A percentile compares a stretch with the other conserved stretches of the same genome.
phyloP scores from a whole-genome alignment of 192 early-diverging fungal species.

The Rhizoclosmatium sp. region DNA sequence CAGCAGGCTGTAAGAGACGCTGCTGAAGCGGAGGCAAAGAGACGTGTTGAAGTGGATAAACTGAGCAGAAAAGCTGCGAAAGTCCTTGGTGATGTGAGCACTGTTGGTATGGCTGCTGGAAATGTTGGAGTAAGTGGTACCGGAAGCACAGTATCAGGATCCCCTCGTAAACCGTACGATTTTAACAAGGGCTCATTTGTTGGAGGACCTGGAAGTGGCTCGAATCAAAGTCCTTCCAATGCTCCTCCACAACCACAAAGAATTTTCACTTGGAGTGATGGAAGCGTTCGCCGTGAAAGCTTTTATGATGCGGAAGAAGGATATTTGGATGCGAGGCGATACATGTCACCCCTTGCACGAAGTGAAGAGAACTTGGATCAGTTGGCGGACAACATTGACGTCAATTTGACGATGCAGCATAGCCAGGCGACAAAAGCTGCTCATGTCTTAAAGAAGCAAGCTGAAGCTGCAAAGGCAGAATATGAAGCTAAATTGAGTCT shows the following conservation, averaged over 20 bases:
- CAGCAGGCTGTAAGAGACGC: neutral
- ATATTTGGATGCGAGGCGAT: too few relatives aligned
- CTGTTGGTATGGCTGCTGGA: neutral
- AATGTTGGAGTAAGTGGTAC: neutral
- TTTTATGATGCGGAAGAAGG: neutral
- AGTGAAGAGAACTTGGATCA: neutral
- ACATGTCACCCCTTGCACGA: neutral
- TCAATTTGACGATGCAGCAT: neutral
- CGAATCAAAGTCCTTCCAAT: neutral
- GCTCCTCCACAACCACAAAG: neutral
- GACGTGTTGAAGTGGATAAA: conserved; percentile 6
- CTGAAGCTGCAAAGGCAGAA: neutral
- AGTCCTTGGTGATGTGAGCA: conserved; percentile 13
- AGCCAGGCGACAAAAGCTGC: neutral
- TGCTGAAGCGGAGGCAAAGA: neutral
- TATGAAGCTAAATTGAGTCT: neutral
- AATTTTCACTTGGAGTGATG: neutral
- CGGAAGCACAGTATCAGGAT: neutral
- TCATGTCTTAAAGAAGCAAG: neutral
- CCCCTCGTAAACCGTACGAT: too few relatives aligned
- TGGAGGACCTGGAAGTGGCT: neutral
- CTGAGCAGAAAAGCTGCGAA: neutral
- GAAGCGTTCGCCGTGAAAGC: neutral
- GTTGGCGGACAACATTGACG: neutral
- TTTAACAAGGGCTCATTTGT: neutral